Evolutionary conservation across 805 yeast genomes (phyloP), one percentile per base, ranked within the genome.

Genomic region (Metschnikowia corniflorae): DNA sequence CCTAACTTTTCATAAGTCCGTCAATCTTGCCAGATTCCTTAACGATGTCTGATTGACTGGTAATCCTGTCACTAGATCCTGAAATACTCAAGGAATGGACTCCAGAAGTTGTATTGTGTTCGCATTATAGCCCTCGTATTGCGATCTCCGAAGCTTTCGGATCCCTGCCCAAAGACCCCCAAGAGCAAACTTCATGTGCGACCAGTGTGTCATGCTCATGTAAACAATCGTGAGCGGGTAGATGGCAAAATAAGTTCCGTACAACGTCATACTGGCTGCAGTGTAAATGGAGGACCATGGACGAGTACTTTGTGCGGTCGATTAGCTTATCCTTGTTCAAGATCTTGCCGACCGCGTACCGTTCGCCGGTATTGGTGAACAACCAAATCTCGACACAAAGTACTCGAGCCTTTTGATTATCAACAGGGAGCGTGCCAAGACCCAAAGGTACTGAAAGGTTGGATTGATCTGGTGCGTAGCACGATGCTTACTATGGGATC

Each of bases 281-380:
- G 60, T 33, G 30, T 54, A 29, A 49, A 60, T 31, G 65, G 63
- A 3, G 63, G 63, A 14, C 63, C 61, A 30, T 46, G n/a, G 29
- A 31, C 7, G 47, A 31, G 37, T 57, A 59, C 31, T 51, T 52
- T 12, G 32, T 40, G 19, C 46, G n/a, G 34, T 56, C 56, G n/a
- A n/a, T n/a, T 14, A 31, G 22, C 23, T 26, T 28, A 5, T 25
- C 26, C 21, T 32, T 32, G 14, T 17, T 23, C 12, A 42, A 26
- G 14, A 39, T 30, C 3, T 24, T 19, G 3, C 13, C 9, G 6
- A 39, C 38, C 5, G 19, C 18, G 21, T 42, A 42, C 4, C 15
- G 8, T 4, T 13, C 27, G 6, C 46, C 46, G 8, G 34, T 39
- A 17, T 42, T 42, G 25, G 38, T 33, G 30, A 32, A 42, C 6